Percentiles rank a stretch among this genome's conserved stretches.
Evolutionary conservation across 2,329 filamentous ascomycete genomes (phyloP).

Genomic region (Ophiostoma australiae): DNA sequence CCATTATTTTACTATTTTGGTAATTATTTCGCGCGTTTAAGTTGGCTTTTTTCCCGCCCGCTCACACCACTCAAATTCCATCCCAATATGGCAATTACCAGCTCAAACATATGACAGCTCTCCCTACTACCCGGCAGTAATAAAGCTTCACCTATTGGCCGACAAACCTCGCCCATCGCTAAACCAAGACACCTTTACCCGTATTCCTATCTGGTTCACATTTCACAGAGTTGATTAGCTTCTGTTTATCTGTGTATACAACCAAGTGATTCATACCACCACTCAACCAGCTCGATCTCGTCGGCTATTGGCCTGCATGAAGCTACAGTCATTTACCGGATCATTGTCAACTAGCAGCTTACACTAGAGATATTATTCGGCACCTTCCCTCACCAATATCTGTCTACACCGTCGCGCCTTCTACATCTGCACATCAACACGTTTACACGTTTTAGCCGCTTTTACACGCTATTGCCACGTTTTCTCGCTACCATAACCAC

Average conservation of each 20-base stretch:
- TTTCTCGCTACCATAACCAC: background rate
- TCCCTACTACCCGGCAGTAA: background rate
- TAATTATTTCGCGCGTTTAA: background rate
- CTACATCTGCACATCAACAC: background rate
- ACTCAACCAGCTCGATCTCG: background rate
- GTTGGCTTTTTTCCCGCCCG: background rate
- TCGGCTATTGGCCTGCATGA: conserved; percentile 11
- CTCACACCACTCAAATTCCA: background rate
- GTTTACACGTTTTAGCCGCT: background rate
- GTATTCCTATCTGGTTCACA: background rate
- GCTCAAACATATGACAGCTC: background rate
- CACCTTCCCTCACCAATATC: background rate
- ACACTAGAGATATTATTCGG: conserved; percentile 7
- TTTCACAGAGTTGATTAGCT: background rate
- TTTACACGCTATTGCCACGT: background rate
- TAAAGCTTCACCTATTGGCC: conserved; percentile 2
- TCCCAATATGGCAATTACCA: background rate
- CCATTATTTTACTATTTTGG: background rate
- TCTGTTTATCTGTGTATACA: background rate
- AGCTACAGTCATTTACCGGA: background rate
- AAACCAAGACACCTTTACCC: background rate
- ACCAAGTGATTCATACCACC: background rate
- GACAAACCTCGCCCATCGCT: background rate
- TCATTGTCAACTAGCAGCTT: background rate
- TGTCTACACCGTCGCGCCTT: background rate